phyloP scores from a whole-genome alignment of 163 green algal genomes.

The Chlorella variabilis region DNA sequence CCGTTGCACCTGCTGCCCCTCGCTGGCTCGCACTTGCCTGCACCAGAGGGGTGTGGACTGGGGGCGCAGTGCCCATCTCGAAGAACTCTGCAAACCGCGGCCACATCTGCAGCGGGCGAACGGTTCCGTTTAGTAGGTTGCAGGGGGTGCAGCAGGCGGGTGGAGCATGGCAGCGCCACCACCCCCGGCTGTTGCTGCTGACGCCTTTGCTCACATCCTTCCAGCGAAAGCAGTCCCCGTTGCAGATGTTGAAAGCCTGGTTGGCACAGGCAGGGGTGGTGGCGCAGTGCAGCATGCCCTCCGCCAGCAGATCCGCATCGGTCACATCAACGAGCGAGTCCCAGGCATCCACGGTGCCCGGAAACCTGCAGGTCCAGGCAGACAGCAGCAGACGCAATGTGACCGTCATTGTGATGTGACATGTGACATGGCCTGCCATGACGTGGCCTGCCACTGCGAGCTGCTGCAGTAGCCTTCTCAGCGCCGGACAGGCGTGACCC shows the following conservation, averaged over 20 bases:
- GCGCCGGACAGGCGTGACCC: too few relatives aligned
- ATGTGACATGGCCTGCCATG: too few relatives aligned
- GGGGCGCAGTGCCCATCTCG: constrained; percentile 35
- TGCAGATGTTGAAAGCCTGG: constrained; percentile 60
- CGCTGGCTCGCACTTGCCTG: not conserved
- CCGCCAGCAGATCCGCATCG: constrained; percentile 56
- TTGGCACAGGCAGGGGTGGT: constrained; percentile 48
- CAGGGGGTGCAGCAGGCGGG: too few relatives aligned
- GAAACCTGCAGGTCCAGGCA: constrained; percentile 53
- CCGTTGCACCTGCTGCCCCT: too few relatives aligned
- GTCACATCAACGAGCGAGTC: constrained; percentile 45
- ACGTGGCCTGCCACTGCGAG: too few relatives aligned
- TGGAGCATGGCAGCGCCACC: too few relatives aligned
- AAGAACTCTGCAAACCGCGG: constrained; percentile 52
- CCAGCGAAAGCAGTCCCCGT: constrained; percentile 62
- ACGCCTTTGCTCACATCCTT: constrained; percentile 3
- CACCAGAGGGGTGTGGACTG: constrained; percentile 14
- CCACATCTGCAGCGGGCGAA: constrained; percentile 49
- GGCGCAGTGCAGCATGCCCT: constrained; percentile 48
- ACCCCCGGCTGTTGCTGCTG: too few relatives aligned
- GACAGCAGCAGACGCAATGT: not conserved
- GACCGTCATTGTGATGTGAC: too few relatives aligned
- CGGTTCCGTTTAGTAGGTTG: too few relatives aligned
- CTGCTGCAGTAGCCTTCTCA: too few relatives aligned
- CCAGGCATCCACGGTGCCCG: constrained; percentile 39